Base-by-base conservation (phyloP, 2,329 filamentous ascomycete species). In the Diaporthe nobilis region DNA sequence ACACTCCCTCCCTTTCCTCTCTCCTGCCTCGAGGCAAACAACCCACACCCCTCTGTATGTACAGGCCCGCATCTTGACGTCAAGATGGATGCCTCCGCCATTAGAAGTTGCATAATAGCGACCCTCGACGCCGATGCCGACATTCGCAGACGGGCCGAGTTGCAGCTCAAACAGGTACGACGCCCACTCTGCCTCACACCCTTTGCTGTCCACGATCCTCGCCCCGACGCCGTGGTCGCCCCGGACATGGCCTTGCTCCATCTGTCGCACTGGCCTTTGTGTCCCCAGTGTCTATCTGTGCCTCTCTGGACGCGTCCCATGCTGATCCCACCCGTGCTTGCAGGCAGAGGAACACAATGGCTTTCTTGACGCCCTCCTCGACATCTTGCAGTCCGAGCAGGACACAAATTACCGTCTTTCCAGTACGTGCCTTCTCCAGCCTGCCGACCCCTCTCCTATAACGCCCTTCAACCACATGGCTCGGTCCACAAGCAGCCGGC, bases 331-430 rank as follows among this genome's bases (percentile, higher is more conserved):
- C 67, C 74, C 65, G 76, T 65, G 68, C 76, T 74, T 77, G 53
- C 83, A 98, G 95, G 95, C 97, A 83, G 96, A 98, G 88, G 92
- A 95, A 80, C 93, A 96, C 85, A 89, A 94, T 77, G 96, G 96
- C 79, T 98, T 99, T 85, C 93, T 94, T 83, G 94, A 97, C 85
- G 94, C 95, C 80, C 92, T 98, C 78, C 89, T 98, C 81, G 95
- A 97, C 83, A 95, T 99, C 82, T 89, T 98, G 80, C 94, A 97
- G 86, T 90, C 91, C 77, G 97, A 99, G 86, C 94, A 96, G 86
- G 94, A 98, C 80, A 89, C 92, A 81, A 93, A 93, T 78, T 92
- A 98, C 80, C 94, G 96, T 82, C 90, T 98, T 75, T 96, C 96
- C 77, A 95, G 96, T 98, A 94, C 82, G 92, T 87, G 78, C 80